Base-by-base conservation (phyloP, 352 stramenopile species). In the Aphanomyces stellatus region DNA sequence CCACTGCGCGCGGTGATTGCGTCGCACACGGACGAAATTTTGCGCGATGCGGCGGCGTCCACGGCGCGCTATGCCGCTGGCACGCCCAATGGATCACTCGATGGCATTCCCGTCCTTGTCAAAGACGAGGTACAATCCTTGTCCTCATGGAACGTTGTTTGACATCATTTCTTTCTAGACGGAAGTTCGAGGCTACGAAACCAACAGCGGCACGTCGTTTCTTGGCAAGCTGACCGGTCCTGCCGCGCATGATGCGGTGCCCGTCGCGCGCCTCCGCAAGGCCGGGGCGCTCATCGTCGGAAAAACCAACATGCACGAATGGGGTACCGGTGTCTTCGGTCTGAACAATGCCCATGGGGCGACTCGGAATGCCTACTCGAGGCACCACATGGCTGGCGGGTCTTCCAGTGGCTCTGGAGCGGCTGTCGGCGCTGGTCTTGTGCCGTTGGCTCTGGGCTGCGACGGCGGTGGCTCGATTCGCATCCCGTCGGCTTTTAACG, bases 391-490 rank as follows among this genome's bases (percentile, higher is more conserved):
- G 73, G 82, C 87, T 40, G 93, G 91, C 65, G 93, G 93, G 22
- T 97, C 87, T 2, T 96, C 87, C 2, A 94, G 85, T 69, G 93
- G 91, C 15, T 94, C 83, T 15, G 89, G 90, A 24, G 90, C 82
- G 11, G 90, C 88, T 0, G 90, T 98, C 11, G 69, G 89, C 2
- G 81, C 87, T 13, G 93, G 91, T 25, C 63, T 97, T n/a, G 83
- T 96, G 28, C 90, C 89, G 2, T 63, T 97, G 2, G 86, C 88
- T 0, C 64, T 98, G 7, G 93, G 88, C 10, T 70, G 85, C 15
- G 93, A 97, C 72, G 89, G 85, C 33, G 91, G 90, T 11, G 93
- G 91, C 7, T 96, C 85, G 1, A 92, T 97, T 66, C 88, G 91
- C 0, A 92, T 97, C 40, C 93, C 93, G 22, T 81, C 88, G 5